Evolutionary conservation across 225 moss, liverwort and hornwort species (phyloP), one percentile per base, ranked within the genome.

Genomic region (Climacium dendroides): DNA sequence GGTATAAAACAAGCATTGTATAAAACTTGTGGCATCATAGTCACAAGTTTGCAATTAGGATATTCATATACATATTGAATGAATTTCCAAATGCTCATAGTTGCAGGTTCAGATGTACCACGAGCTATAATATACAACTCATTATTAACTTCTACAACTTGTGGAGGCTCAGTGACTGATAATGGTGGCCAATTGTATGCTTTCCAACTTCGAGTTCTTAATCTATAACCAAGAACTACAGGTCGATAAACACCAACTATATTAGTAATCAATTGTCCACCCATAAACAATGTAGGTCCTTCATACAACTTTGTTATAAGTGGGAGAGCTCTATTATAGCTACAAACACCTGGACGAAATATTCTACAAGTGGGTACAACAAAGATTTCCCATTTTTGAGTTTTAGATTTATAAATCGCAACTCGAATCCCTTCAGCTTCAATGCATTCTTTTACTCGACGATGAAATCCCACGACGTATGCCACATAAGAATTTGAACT

Each of bases 1-100:
- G 89, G 60, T 48, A 70, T 24, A 11, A 91, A 91, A 61, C 91
- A 92, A 57, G 55, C 73, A 78, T 83, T 74, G 5, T 90, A 94
- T 65, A 94, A 39, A 53, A 64, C 12, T 85, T 91, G 90, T n/a
- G 94, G 94, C 94, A 94, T 94, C 86, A 91, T 87, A 10, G 91
- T 82, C 3, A 92, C 79, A 87, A 91, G 86, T 87, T 94, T 85
- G 69, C 90, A 94, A 71, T 91, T 74, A 2, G 94, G 91, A 55
- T 84, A 81, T 23, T 89, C 88, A 69, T 91, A 94, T 5, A 86
- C 69, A 69, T 50, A 34, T 84, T 89, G 90, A 64, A 74, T 81
- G 43, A 91, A 90, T 70, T 89, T 94, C 92, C 92, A 94, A 55
- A 94, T 91, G 64, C 74, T 89, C 24, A 94, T 22, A 24, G 94